Base-by-base conservation (phyloP, 768 basidiomycete genomes). In the Hypholoma sublateritium region DNA sequence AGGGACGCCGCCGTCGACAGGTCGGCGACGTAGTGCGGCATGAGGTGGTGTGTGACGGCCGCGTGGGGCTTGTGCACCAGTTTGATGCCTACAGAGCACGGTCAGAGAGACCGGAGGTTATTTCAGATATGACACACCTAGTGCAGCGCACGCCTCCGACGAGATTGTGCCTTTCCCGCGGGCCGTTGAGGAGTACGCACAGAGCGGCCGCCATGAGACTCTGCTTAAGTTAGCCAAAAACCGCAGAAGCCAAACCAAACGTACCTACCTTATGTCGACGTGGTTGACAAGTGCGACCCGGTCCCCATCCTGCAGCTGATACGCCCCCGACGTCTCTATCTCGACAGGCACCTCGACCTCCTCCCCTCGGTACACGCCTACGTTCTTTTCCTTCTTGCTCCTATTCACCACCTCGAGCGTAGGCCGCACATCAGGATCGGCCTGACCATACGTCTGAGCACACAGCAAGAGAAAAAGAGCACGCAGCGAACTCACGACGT, bases 11-110 rank as follows among this genome's bases (percentile, higher is more conserved):
- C 83, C 21, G 85, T 72, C 0, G 75, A 58, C 0, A 83, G 70
- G 7, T 75, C 80, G n/a, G 83, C 72, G 4, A 75, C 66, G 54
- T 80, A 83, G 19, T 76, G 77, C 4, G 82, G 62, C 3, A 77
- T 76, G 50, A 91, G 75, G 65, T 91, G 86, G 59, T 92, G 88
- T 0, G 88, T 91, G 14, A 83, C 74, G 19, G 78, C 72, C 0
- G 74, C 62, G 39, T 72, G 69, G 0, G 76, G 76, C 2, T 72
- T 76, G 22, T 78, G 74, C 0, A 83, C 73, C 19, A 88, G 57
- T 47, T 82, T 79, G 42, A 91, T 75, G 1, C 88, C 90, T 86
- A 65, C 0, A 43, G 39, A 25, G 12, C 36, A 39, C n/a, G 4
- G 19, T 35, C 34, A 19, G 19, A 41, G 25, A 21, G 1, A 4